These are phyloP conservation scores for Pleurotus tuber-regium DNA, from an alignment of 768 basidiomycete genomes.

Conservation along the genomic window DNA sequence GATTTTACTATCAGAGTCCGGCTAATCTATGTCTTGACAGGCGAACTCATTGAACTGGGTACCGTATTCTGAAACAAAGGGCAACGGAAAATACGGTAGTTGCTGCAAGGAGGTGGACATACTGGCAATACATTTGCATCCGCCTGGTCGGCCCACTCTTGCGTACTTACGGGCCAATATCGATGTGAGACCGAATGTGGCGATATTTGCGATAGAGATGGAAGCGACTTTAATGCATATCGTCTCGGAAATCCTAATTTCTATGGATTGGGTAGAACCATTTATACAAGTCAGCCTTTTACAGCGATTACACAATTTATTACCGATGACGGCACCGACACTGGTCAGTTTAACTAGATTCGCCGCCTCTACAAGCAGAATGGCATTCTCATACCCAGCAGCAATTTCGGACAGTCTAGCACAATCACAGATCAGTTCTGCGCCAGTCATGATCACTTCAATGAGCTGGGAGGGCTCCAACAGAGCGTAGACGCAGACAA, in stretches of 20 bases:
- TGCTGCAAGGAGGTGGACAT: constrained; percentile 47
- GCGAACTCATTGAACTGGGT: background rate
- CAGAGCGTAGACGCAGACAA: constrained; percentile 25
- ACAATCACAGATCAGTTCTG: constrained; percentile 38
- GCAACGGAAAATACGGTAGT: constrained; percentile 34
- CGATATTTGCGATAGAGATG: constrained; percentile 37
- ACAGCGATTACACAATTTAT: constrained; percentile 38
- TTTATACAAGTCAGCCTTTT: constrained; percentile 35
- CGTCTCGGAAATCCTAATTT: constrained; percentile 23
- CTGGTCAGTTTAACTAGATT: constrained; percentile 18
- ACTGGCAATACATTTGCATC: constrained; percentile 39
- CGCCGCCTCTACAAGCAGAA: constrained; percentile 12
- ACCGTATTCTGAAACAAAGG: constrained; percentile 27
- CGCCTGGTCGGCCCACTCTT: constrained; percentile 39
- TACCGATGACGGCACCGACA: constrained; percentile 23
- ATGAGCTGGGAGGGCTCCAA: constrained; percentile 18
- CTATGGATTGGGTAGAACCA: constrained; percentile 35
- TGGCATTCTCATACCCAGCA: constrained; percentile 11
- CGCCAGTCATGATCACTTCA: constrained; percentile 32
- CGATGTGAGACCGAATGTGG: constrained; percentile 23
- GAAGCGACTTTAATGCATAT: constrained; percentile 43
- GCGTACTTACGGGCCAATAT: constrained; percentile 27
- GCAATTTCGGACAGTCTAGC: constrained; percentile 27
- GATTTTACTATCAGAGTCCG: constrained; percentile 7
- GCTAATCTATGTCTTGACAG: background rate